These are phyloP conservation scores for Pseudocercospora cruenta DNA, from an alignment of 2,329 filamentous ascomycete genomes.

Conservation along the genomic window DNA sequence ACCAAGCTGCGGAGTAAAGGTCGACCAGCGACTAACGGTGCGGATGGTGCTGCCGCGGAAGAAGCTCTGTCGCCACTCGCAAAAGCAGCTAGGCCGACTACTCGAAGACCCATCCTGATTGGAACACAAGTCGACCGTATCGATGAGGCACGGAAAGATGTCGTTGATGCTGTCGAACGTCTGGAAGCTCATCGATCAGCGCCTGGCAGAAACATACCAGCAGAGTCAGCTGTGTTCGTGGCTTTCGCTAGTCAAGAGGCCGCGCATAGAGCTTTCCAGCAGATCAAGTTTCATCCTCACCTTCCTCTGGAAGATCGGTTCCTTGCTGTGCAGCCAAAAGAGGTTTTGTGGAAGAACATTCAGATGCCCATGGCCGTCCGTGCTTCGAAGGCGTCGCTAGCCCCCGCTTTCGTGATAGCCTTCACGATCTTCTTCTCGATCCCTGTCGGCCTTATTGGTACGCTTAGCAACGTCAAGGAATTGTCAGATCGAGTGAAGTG, in stretches of 20 bases:
- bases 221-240: conserved; percentile 78
- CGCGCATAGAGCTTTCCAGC: conserved; percentile 81
- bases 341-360: conserved; percentile 53
- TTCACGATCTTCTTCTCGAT: conserved; percentile 45
- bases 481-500: conserved; percentile 36
- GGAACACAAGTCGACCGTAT: conserved; percentile 92
- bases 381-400: conserved; percentile 36
- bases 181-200: conserved; percentile 65
- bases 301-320: conserved; percentile 46
- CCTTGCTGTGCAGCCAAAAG: conserved; percentile 49
- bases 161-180: conserved; percentile 72
- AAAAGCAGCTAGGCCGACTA: conserved; percentile 61
- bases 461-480: conserved; percentile 39
- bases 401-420: conserved; percentile 37
- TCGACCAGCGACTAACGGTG: conserved; percentile 7
- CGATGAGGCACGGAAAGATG: conserved; percentile 75
- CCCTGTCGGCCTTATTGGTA: conserved; percentile 39
- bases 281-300: conserved; percentile 37
- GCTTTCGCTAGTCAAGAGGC: conserved; percentile 81
- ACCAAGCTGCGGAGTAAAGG: conserved; percentile 31
- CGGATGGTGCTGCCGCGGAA: conserved; percentile 18
- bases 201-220: conserved; percentile 58
- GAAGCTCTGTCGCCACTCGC: conserved; percentile 31
- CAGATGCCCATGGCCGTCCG: conserved; percentile 39
- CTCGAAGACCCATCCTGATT: conserved; percentile 69